Base-by-base conservation (phyloP, 345 rosid species). In the Trapa bicornis region DNA sequence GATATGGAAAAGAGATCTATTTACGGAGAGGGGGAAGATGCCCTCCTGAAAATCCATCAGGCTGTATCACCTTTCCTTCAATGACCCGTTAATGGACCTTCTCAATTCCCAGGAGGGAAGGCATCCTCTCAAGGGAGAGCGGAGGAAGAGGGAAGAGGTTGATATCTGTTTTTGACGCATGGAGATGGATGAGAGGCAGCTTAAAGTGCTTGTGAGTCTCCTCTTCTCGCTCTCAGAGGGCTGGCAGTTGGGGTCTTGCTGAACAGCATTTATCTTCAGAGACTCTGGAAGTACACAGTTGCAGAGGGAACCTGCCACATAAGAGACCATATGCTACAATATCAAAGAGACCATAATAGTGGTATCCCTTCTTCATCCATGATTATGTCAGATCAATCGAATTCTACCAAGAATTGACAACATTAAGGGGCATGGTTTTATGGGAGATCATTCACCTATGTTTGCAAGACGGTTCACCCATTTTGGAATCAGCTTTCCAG, bases 391-490 rank as follows among this genome's bases (percentile, higher is more conserved):
- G 29, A 22, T 22, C 29, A 22, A 22, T 22, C 29, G 0, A 45
- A 45, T 6, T 45, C 48, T 45, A 45, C 48, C 7, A 45, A 45
- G 48, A 45, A 13, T 45, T 45, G 48, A 6, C 11, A 45, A 45
- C 48, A 45, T 45, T 7, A 7, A 45, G 48, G 29, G 29, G 29
- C 29, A 22, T 22, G 29, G 29, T 22, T 22, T 22, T 22, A 22
- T 22, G 29, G 29, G 48, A 45, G 11, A 45, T 41, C 43, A 41
- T 45, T 64, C 32, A 93, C 98, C 96, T 82, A 94, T 87, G 74
- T 68, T 77, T 2, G 97, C 97, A 38, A 94, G 89, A 9, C 99
- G 88, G 66, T 94, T 94, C 66, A 91, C 95, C 99, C 97, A 94
- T 77, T 87, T 89, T 0, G 99, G 97, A 70, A 87, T 86, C 47